Evolutionary conservation across 2,329 filamentous ascomycete genomes (phyloP), one percentile per base, ranked within the genome.

Genomic region (Catunica adiposa): DNA sequence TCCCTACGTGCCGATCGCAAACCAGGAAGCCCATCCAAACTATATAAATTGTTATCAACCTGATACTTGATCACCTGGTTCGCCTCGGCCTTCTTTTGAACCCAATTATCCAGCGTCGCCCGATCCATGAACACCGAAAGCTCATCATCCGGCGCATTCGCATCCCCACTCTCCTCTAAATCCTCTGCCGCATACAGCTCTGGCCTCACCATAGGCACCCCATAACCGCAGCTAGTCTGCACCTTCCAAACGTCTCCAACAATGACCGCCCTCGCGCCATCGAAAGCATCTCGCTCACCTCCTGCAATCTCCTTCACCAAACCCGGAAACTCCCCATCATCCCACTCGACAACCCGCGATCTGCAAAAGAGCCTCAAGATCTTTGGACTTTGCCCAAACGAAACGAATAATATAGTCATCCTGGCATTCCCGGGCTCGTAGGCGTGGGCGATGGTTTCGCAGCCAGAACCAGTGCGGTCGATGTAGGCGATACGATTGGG

Each of bases 401-500:
- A 80, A 65, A 77, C 83, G 68, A 89, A 87, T 74, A 88, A 81
- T 63, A 89, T 69, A 4, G 83, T 87, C 17, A 85, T 75, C 15
- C 86, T 77, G 29, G 81, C 83, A 62, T 89, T 89, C 42, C 44
- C 52, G 8, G 56, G 56, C 63, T 90, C 85, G 64, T 86, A 82
- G 9, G 86, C 67, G 63, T 89, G 85, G 3, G 79, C 73, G 59
- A 89, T 82, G 2, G 85, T 89, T 69, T 90, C 86, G 63, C 75
- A 81, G 23, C 85, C 85, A 31, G 81, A 85, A 29, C 85, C 86
- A 1, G 82, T 87, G 59, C 81, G 77, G 64, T 89, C 85, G 56
- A 88, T 72, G 64, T 89, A 89, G 25, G 79, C 82, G 57, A 84
- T 76, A n/a, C 71, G 70, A 59, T 75, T 82, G 29, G 76, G 71